Percentiles rank a stretch among this genome's conserved stretches.
Conservation (phyloP, 768 basidiomycete genomes). For the Pulveroboletus sp. region DNA sequence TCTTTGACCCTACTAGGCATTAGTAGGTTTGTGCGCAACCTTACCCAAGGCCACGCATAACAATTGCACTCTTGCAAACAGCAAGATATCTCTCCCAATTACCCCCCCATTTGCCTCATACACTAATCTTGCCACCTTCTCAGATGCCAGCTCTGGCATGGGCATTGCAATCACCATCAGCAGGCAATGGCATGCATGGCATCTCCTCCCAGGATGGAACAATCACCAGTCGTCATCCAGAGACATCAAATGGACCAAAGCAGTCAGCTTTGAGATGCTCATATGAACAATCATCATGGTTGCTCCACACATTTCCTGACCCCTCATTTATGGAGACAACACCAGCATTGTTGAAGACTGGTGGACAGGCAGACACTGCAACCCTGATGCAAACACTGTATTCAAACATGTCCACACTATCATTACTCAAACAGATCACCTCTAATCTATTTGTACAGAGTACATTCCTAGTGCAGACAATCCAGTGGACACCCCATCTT, state of each 20-base stretch:
- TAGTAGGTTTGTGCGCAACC: no score
- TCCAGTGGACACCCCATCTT: neutral
- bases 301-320: no score
- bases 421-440: neutral
- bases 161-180: conserved; percentile 1
- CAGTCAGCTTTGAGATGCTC: neutral
- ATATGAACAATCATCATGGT: neutral
- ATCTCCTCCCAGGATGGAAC: neutral
- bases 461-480: neutral
- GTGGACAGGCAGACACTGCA: neutral
- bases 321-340: conserved; percentile 1
- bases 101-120: neutral
- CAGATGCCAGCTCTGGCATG: conserved; percentile 6
- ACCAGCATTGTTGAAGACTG: neutral
- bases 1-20: no score
- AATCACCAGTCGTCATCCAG: fast-evolving
- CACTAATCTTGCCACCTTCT: neutral
- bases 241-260: conserved; percentile 1
- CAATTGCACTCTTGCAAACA: neutral
- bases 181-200: neutral
- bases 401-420: neutral
- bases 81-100: no score
- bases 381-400: neutral
- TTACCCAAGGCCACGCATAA: no score
- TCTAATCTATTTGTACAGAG: neutral